Evolutionary conservation across 2,329 filamentous ascomycete species (phyloP), one percentile per base, ranked within the genome.

Genomic region (Furcasterigmium sp.): DNA sequence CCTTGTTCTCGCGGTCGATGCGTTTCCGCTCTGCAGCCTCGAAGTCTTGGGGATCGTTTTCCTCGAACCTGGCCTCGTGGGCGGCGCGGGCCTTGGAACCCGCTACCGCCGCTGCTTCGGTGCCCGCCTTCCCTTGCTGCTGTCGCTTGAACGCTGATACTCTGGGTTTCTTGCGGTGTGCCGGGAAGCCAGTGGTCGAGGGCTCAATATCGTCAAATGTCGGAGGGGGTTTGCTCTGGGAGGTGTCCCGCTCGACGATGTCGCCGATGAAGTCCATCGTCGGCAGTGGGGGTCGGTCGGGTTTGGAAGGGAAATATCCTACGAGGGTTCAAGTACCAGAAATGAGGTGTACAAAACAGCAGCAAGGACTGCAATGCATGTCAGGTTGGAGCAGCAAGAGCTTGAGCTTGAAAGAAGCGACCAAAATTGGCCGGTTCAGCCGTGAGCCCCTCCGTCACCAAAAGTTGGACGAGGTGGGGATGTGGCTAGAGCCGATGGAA

Each of bases 1-100:
- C 75, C 36, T 68, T 78, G 56, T 97, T 98, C 61, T 97, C 90
- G 52, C 82, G 75, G 56, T 91, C 86, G 59, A 98, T 97, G 5
- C 76, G 72, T 49, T 69, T 68, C 56, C 79, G 81, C 57, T 95
- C 90, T 35, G 75, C 70, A 10, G 73, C 62, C 34, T 70, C 68
- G 30, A 65, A 58, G 28, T 46, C 51, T 17, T 46, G 50, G 21
- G 49, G 48, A 30, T 54, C 34, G 18, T 19, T 23, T 17, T 48
- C 43, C 43, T 51, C 21, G 50, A 34, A 23, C 29, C 20, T 35
- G n/a, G 49, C 49, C 48, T 49, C 29, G 30, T 35, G 25, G 11
- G 30, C 21, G 17, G 40, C 8, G 9, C 39, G 19, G 43, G 34
- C 17, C 30, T 35, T 37, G 46, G 39, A 42, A 18, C 17, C 36